phyloP scores from a whole-genome alignment of 2,329 filamentous ascomycete genomes.

The Monilinia laxa region DNA sequence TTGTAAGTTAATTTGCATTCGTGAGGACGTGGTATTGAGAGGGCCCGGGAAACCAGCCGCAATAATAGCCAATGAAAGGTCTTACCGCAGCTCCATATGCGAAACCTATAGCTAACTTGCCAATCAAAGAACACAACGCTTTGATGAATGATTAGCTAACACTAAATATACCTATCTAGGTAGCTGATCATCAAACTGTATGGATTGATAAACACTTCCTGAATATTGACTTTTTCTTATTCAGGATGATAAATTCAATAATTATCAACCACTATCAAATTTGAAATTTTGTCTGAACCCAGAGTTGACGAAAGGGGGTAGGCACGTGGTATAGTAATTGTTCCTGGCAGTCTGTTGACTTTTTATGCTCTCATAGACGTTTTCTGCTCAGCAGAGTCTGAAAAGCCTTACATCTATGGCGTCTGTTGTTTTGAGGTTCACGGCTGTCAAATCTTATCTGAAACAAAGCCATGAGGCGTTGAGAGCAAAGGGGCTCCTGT shows the following conservation, averaged over 20 bases:
- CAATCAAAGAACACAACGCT: neutral
- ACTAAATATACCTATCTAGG: neutral
- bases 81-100: neutral
- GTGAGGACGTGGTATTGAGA: neutral
- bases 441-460: too few relatives aligned
- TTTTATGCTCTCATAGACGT: neutral
- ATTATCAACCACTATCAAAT: neutral
- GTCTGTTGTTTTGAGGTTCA: too few relatives aligned
- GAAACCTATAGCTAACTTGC: neutral
- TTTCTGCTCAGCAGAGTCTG: neutral
- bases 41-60: neutral
- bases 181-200: neutral
- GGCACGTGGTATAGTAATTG: neutral
- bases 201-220: neutral
- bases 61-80: neutral
- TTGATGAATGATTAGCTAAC: neutral
- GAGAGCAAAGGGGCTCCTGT: too few relatives aligned
- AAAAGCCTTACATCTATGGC: neutral
- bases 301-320: neutral
- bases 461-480: too few relatives aligned
- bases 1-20: neutral
- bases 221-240: neutral
- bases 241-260: neutral
- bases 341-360: neutral
- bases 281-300: too few relatives aligned